These are phyloP conservation scores for Phytophthora pini DNA, from an alignment of 352 stramenopile species.

Conservation along the genomic window DNA sequence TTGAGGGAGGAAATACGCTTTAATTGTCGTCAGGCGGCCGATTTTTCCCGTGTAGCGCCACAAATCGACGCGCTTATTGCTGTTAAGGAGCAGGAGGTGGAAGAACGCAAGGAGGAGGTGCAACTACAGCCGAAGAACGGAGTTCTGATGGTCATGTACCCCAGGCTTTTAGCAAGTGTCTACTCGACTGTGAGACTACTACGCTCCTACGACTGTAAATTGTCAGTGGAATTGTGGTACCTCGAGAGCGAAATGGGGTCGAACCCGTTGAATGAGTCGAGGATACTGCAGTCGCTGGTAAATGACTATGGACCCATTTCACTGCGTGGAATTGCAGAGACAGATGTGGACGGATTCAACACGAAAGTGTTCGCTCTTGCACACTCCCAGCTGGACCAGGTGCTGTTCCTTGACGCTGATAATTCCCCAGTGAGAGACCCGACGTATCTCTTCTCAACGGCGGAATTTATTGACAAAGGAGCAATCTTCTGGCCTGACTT, in stretches of 20 bases:
- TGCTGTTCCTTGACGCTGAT: slow-evolving; percentile 65
- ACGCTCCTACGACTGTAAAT: slow-evolving; percentile 33
- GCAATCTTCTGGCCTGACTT: slow-evolving; percentile 76
- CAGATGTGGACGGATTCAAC: slow-evolving; percentile 46
- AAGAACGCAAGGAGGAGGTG: not conserved
- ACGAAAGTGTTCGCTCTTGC: slow-evolving; percentile 57
- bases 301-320: slow-evolving; percentile 34
- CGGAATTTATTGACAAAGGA: slow-evolving; percentile 41
- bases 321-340: slow-evolving; percentile 29
- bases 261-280: slow-evolving; percentile 15
- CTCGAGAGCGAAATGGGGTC: slow-evolving; percentile 40
- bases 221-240: slow-evolving; percentile 64
- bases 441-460: slow-evolving; percentile 55
- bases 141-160: slow-evolving; percentile 62
- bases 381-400: slow-evolving; percentile 44
- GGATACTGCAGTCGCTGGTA: slow-evolving; percentile 32
- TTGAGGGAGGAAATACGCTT: slow-evolving; percentile 38
- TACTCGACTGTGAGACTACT: slow-evolving; percentile 51
- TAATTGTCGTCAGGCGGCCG: slow-evolving; percentile 46
- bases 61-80: slow-evolving; percentile 25
- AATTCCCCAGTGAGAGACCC: slow-evolving; percentile 55
- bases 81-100: slow-evolving; percentile 10
- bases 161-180: slow-evolving; percentile 41
- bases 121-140: slow-evolving; percentile 23
- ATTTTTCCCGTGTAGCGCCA: slow-evolving; percentile 45